Base-by-base conservation (phyloP, 148 eudicot species). In the Selenicereus undatus region DNA sequence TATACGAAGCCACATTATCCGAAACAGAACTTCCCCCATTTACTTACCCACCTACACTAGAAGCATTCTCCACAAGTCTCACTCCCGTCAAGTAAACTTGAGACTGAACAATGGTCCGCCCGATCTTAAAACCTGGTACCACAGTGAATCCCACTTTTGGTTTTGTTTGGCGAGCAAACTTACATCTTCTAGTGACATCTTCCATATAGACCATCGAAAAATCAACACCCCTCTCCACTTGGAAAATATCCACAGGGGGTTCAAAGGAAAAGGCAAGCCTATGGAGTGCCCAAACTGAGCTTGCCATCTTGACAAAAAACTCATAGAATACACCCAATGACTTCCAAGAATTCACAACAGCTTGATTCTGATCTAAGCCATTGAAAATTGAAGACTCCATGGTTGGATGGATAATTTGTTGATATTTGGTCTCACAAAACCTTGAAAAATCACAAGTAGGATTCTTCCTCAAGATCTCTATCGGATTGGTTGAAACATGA, bases 131-230 rank as follows among this genome's bases (percentile, higher is more conserved):
- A 26, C 99, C 99, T 0, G 99, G 99, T 18, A 95, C 81, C 66
- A 91, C 97, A 0, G 99, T 93, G 82, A 95, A 95, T n/a, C 92
- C 99, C 43, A 95, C 99, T 76, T 88, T 90, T 0, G 92, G 91
- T 82, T 90, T 87, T 13, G 70, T 81, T 71, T 88, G 89, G 56
- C 89, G 76, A 8, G 83, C 77, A 17, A 81, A 75, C 45, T 51
- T 64, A 71, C 64, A 82, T 84, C 89, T 93, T 76, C 83, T 86
- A 21, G 91, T 90, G 76, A 93, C 89, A 84, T 93, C 94, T 84
- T 95, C 97, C 99, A 92, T 95, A 84, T 95, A 95, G 21, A 95
- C 90, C 85, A 90, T 84, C 12, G 97, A 95, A 84, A 91, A 95
- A 43, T 93, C 94, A 24, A 82, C 90, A 27, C 93, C 92, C 76